Conservation (phyloP, 805 yeast genomes). For the Ogataea paradorogensis region DNA sequence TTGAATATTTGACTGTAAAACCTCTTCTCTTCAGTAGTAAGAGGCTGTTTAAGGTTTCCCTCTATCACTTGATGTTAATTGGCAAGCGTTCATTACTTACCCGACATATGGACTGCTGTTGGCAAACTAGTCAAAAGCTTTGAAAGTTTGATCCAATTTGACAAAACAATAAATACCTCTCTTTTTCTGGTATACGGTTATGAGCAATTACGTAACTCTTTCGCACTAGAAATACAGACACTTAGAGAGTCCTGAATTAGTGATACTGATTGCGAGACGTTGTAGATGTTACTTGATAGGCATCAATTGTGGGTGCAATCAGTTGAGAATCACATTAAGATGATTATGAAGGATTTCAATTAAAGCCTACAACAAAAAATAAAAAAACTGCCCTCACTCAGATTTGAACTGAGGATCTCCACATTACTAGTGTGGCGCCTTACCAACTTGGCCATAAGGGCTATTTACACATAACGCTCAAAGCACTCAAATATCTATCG, state of each 20-base stretch:
- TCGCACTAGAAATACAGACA: too few relatives aligned
- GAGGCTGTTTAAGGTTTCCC: constrained; percentile 30
- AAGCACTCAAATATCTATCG: too few relatives aligned
- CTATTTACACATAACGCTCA: constrained; percentile 6
- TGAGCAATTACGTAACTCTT: constrained; percentile 1
- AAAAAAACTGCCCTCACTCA: constrained; percentile 32
- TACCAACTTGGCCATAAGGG: constrained; percentile 37
- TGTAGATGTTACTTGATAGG: not conserved
- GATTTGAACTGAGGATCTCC: constrained; percentile 37
- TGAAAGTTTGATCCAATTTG: constrained; percentile 3
- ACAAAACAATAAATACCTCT: constrained; percentile 3
- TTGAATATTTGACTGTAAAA: constrained; percentile 74
- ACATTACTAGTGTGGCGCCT: constrained; percentile 37
- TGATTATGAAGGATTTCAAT: not conserved
- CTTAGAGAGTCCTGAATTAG: too few relatives aligned
- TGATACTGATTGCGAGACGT: too few relatives aligned
- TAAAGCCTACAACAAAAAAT: not conserved
- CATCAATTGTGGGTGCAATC: too few relatives aligned
- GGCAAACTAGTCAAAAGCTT: not conserved
- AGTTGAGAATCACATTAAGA: too few relatives aligned
- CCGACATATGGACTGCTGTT: constrained; percentile 9
- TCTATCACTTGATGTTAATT: constrained; percentile 9
- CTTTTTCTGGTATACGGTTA: constrained; percentile 3
- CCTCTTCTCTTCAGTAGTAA: constrained; percentile 74
- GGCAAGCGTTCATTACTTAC: constrained; percentile 7